These are phyloP conservation scores for Hysterium pulicare DNA, from an alignment of 2,329 filamentous ascomycete species.

Conservation along the genomic window DNA sequence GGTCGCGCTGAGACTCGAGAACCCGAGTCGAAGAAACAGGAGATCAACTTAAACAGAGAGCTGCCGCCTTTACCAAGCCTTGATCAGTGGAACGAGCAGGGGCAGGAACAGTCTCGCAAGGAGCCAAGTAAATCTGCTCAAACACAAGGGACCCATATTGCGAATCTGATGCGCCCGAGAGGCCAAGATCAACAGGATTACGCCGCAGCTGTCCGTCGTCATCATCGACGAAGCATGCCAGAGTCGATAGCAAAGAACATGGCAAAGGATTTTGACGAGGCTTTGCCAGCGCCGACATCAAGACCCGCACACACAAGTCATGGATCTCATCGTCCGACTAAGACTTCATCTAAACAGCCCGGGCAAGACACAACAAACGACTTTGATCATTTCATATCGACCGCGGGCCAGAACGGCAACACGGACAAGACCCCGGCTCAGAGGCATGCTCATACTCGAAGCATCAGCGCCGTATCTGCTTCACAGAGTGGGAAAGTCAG, in stretches of 20 bases:
- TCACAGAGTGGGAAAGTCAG: constrained; percentile 9
- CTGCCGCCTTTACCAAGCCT: constrained; percentile 47
- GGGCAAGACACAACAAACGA: not conserved
- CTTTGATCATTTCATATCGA: constrained; percentile 3
- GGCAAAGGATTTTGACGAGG: too few relatives aligned
- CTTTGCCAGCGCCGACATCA: not conserved
- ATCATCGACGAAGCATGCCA: constrained; percentile 29
- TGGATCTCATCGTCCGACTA: too few relatives aligned
- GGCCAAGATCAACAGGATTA: constrained; percentile 24
- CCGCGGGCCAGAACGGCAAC: constrained; percentile 2
- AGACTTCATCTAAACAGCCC: not conserved
- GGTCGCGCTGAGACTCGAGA: constrained; percentile 18
- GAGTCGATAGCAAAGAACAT: constrained; percentile 19
- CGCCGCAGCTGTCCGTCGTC: constrained; percentile 22
- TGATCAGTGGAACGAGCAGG: constrained; percentile 31
- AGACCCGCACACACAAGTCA: too few relatives aligned
- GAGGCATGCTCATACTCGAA: not conserved
- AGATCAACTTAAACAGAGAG: constrained; percentile 46
- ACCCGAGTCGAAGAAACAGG: constrained; percentile 26
- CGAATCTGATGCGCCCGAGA: constrained; percentile 34
- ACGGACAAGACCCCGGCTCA: not conserved
- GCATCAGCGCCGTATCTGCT: not conserved
- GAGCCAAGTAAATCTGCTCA: constrained; percentile 10
- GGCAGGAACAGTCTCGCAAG: constrained; percentile 13
- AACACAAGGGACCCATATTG: constrained; percentile 27